Base-by-base conservation (phyloP, 495 filamentous ascomycete genomes). In the Clohesyomyces aquaticus region DNA sequence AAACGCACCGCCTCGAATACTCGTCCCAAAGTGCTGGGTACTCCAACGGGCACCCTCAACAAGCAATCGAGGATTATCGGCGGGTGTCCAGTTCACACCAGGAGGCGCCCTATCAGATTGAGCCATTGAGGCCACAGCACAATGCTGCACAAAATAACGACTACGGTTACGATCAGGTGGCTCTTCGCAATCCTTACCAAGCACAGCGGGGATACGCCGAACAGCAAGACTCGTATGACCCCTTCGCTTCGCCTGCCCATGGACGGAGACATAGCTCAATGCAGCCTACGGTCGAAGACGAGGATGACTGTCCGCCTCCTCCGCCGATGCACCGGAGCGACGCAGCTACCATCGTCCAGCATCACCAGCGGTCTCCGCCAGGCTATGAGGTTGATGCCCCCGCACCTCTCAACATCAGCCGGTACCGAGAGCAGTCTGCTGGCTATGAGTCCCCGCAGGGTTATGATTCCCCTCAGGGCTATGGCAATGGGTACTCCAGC, bases 281-380 rank as follows among this genome's bases (percentile, higher is more conserved):
- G 70, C 72, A 74, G 57, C 72, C 72, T 16, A 72, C 72, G 19
- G 72, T 73, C 1, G 69, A 72, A 57, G 69, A 71, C 46, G 74
- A 74, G 43, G 71, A 71, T 28, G 67, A 70, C 29, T 28, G 63
- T 18, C 76, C 76, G 23, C 76, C 76, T 19, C 75, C 76, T 35
- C 75, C 75, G 11, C 76, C 76, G 4, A 66, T 70, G 25, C 76
- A 78, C 48, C 64, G 75, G 41, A 76, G 67, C 55, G 73, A 71
- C 47, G 72, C 74, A 11, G 56, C 73, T 1, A 56, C 66, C 19
- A 53, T 71, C 43, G 25, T 65, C 0, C 71, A 67, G 23, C 68
- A 63, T 42, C 55, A 60, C 11, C 32, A 55, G 10, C 45, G 66
- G 23, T 57, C 63, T 50, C 63, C 67, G 18, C 67, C 70, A 18